Evolutionary conservation across 2,329 filamentous ascomycete genomes (phyloP).

Genomic region (Aspergillus ustus): DNA sequence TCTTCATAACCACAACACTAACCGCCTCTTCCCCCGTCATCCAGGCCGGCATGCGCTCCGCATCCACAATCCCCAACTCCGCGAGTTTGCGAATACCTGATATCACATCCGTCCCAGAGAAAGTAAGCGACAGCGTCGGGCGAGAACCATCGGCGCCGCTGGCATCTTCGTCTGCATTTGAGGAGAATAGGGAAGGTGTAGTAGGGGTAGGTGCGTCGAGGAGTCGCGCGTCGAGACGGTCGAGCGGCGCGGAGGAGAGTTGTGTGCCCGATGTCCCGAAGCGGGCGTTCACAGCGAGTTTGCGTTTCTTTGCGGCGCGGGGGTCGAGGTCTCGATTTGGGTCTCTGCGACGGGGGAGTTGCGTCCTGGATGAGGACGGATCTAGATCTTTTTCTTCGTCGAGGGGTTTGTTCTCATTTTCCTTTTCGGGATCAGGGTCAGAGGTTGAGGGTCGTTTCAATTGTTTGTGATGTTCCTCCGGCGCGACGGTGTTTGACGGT

Average conservation of each 20-base stretch:
- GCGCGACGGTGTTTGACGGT: conserved; percentile 38
- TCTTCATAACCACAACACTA: conserved; percentile 70
- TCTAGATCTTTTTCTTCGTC: conserved; percentile 3
- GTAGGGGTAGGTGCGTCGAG: conserved; percentile 42
- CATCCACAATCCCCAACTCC: conserved; percentile 73
- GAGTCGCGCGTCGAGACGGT: conserved; percentile 56
- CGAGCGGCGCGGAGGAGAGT: conserved; percentile 41
- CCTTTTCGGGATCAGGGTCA: neutral
- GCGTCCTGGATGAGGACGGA: neutral
- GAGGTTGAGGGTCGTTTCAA: neutral
- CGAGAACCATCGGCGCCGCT: conserved; percentile 10
- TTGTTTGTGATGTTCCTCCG: conserved; percentile 35
- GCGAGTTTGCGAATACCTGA: conserved; percentile 78
- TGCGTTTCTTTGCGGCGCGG: conserved; percentile 61
- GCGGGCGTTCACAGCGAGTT: conserved; percentile 66
- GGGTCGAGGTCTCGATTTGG: conserved; percentile 17
- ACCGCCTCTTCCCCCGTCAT: conserved; percentile 87
- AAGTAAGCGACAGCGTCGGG: conserved; percentile 57
- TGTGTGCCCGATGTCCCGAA: conserved; percentile 66
- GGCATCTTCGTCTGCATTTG: conserved; percentile 18
- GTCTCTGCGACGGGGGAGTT: conserved; percentile 4
- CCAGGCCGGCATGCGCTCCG: conserved; percentile 82
- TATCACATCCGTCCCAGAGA: conserved; percentile 79
- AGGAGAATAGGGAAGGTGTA: neutral
- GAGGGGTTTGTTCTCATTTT: conserved; percentile 23